Conservation (phyloP, 345 rosid species). For the Euphorbia tirucalli region DNA sequence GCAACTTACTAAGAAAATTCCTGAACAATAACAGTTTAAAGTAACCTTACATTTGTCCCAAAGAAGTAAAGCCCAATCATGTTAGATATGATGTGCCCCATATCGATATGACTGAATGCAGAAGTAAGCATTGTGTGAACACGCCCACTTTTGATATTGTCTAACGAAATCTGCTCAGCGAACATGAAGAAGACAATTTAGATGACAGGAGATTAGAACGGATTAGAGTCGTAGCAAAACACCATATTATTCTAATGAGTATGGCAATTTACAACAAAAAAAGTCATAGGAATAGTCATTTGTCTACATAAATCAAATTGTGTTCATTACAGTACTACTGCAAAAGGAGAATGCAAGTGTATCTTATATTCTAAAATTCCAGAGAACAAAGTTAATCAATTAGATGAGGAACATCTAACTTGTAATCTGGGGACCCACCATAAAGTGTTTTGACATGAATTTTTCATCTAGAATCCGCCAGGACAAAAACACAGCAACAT, state of each 20-base stretch:
- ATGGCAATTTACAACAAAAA: background rate
- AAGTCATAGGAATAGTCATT: background rate
- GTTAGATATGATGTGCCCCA: constrained; percentile 62
- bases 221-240: background rate
- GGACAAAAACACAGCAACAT: constrained; percentile 63
- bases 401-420: constrained; percentile 1
- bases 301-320: background rate
- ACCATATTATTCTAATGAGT: background rate
- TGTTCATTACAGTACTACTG: background rate
- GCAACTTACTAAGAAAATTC: background rate
- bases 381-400: constrained; percentile 2
- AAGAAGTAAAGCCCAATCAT: constrained; percentile 97
- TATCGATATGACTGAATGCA: constrained; percentile 80
- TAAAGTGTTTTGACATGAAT: constrained; percentile 77
- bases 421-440: constrained; percentile 46
- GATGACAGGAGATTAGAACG: background rate
- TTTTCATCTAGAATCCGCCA: constrained; percentile 56
- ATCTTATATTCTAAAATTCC: background rate
- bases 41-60: constrained; percentile 55
- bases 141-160: constrained; percentile 62
- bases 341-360: constrained; percentile 2
- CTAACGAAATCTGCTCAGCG: constrained; percentile 68
- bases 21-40: constrained; percentile 18
- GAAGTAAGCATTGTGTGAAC: constrained; percentile 70
- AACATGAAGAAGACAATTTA: constrained; percentile 31